phyloP scores from a whole-genome alignment of 352 stramenopile genomes.

The Phytophthora ohioensis region DNA sequence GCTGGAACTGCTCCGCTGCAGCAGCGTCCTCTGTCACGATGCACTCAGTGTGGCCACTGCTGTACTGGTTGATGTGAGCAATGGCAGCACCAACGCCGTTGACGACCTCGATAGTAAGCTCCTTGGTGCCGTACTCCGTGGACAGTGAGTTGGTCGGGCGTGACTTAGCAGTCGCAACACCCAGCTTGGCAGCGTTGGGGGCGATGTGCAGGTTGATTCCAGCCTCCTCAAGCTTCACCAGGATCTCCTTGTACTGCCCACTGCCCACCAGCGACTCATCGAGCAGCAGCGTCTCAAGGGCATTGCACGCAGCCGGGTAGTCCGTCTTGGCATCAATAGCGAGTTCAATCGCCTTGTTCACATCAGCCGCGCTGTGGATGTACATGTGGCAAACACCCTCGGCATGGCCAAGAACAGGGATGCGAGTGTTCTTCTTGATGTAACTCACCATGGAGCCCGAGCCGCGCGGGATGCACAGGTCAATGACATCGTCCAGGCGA shows the following conservation, averaged over 20 bases:
- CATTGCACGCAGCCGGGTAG: slow-evolving; percentile 98
- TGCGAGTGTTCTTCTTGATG: slow-evolving; percentile 97
- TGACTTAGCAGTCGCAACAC: slow-evolving; percentile 75
- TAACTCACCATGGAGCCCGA: slow-evolving; percentile 95
- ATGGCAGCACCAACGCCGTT: slow-evolving; percentile 90
- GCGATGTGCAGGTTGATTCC: slow-evolving; percentile 95
- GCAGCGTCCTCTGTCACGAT: slow-evolving; percentile 95
- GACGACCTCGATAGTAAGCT: slow-evolving; percentile 96
- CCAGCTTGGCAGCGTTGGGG: slow-evolving; percentile 82
- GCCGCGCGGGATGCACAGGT: slow-evolving; percentile 98
- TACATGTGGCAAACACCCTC: slow-evolving; percentile 99
- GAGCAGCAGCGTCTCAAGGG: slow-evolving; percentile 96
- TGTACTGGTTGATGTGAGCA: slow-evolving; percentile 96
- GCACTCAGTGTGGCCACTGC: slow-evolving; percentile 97
- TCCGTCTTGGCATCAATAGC: slow-evolving; percentile 98
- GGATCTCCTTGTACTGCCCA: slow-evolving; percentile 75
- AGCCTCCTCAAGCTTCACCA: slow-evolving; percentile 86
- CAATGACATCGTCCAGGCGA: slow-evolving; percentile 96
- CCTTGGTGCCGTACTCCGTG: slow-evolving; percentile 96
- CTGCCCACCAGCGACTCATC: slow-evolving; percentile 89
- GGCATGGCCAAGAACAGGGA: slow-evolving; percentile 98
- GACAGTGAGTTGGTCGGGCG: slow-evolving; percentile 82
- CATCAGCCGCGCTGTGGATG: slow-evolving; percentile 92
- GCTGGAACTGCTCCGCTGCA: slow-evolving; percentile 76
- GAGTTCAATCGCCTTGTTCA: slow-evolving; percentile 89